Base-by-base conservation (phyloP, 495 filamentous ascomycete species). In the Penicillium maclennaniae region DNA sequence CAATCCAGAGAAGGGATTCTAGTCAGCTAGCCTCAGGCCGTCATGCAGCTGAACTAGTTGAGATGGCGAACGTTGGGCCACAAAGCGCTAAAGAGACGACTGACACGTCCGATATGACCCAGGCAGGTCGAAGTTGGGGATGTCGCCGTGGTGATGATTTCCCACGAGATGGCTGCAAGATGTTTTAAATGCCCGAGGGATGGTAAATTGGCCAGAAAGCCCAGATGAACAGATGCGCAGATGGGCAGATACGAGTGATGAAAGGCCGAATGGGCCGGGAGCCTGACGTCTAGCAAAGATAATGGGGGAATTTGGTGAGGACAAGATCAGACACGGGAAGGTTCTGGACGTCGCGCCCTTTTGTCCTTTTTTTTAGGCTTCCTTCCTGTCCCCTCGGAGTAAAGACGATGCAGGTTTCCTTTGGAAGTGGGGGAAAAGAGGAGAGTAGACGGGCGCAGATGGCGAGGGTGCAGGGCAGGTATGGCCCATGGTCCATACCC, bases 11-110 rank as follows among this genome's bases (percentile, higher is more conserved):
- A 45, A 43, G 47, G 36, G 34, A 50, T 45, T 25, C 41, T 31
- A 49, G 39, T 61, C 51, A 53, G 53, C 48, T 28, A 58, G 53
- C 58, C 66, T 64, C 56, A 61, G 55, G 67, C 55, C 56, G 59
- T 57, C 50, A 57, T 61, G 54, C 58, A 60, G 55, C 38, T 44
- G 49, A 38, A 52, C 46, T 53, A 58, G 56, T 52, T 39, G 57
- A 48, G 44, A 59, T 53, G 12, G 53, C 20, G 48, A 55, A 37
- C 43, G 58, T 65, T 63, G 62, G 64, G 67, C 64, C 59, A 60
- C 62, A 61, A 58, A 48, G 43, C 57, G 54, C 58, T 58, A 60
- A 60, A 47, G 41, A 56, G 51, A 50, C 46, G 41, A 37, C 39
- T 31, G 47, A 59, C 55, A 58, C 47, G 55, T 62, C 55, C 59